Conservation (phyloP, 805 yeast species). For the Kazachstania bromeliacearum region DNA sequence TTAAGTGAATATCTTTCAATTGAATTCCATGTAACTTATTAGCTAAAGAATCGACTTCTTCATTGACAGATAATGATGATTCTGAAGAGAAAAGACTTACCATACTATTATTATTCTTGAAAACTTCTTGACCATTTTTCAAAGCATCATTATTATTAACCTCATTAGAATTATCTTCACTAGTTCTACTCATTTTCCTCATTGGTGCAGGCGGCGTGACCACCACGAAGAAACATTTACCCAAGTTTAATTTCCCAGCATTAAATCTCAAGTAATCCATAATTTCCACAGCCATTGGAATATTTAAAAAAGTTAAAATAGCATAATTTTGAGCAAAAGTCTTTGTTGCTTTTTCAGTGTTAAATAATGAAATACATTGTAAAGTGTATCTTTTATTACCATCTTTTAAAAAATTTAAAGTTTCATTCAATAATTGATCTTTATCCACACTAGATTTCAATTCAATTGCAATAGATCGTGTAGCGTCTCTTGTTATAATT, state of each 20-base stretch:
- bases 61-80: slow-evolving; percentile 10
- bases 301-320: slow-evolving; percentile 20
- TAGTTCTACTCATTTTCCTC: neutral
- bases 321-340: slow-evolving; percentile 18
- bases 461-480: slow-evolving; percentile 22
- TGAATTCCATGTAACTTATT: slow-evolving; percentile 8
- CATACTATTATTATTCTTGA: slow-evolving; percentile 5
- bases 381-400: slow-evolving; percentile 21
- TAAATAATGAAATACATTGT: slow-evolving; percentile 20
- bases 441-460: slow-evolving; percentile 10
- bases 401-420: slow-evolving; percentile 9
- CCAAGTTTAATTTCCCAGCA: slow-evolving; percentile 5
- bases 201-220: neutral
- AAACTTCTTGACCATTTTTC: slow-evolving; percentile 1
- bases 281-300: slow-evolving; percentile 22
- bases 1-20: slow-evolving; percentile 9
- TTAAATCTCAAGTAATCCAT: slow-evolving; percentile 13
- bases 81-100: slow-evolving; percentile 12
- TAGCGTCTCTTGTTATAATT: slow-evolving; percentile 20
- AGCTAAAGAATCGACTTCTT: slow-evolving; percentile 9
- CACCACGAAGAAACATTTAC: slow-evolving; percentile 12
- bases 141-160: neutral
- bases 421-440: slow-evolving; percentile 9
- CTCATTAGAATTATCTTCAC: neutral
- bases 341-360: slow-evolving; percentile 7